Percentiles rank a stretch among this genome's conserved stretches.
Evolutionary conservation across 2,329 filamentous ascomycete genomes (phyloP).

Genomic region (Herpotrichia juniperi): DNA sequence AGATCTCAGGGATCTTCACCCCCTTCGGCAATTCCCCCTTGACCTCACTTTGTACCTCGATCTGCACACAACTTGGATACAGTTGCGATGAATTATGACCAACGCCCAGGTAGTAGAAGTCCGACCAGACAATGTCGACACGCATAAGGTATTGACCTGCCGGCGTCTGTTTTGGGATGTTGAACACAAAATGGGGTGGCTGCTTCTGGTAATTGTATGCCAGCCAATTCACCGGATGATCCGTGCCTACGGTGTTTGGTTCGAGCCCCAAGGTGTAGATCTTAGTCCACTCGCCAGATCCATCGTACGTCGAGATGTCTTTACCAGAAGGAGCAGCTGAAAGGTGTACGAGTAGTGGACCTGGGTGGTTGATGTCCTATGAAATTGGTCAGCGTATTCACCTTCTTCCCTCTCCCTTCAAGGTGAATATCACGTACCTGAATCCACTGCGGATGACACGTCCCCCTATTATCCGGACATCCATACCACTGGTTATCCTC

Average conservation of each 20-base stretch:
- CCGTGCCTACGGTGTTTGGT: neutral
- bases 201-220: constrained; percentile 3
- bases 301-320: constrained; percentile 11
- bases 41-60: constrained; percentile 10
- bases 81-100: constrained; percentile 5
- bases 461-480: constrained; percentile 9
- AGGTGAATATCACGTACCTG: constrained; percentile 2
- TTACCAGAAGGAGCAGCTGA: constrained; percentile 10
- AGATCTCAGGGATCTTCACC: constrained; percentile 18
- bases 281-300: constrained; percentile 16
- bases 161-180: constrained; percentile 18
- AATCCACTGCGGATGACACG: constrained; percentile 6
- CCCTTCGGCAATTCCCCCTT: constrained; percentile 8
- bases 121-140: constrained; percentile 14
- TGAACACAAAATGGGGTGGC: constrained; percentile 9
- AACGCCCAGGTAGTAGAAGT: neutral
- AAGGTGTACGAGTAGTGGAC: constrained; percentile 10
- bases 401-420: neutral
- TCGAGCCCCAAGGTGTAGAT: constrained; percentile 9
- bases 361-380: constrained; percentile 13
- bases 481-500: neutral
- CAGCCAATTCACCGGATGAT: neutral
- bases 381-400: neutral
- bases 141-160: constrained; percentile 20
- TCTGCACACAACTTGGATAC: constrained; percentile 20